These are phyloP conservation scores for Lachnellula cervina DNA, from an alignment of 2,329 filamentous ascomycete species.

Conservation along the genomic window DNA sequence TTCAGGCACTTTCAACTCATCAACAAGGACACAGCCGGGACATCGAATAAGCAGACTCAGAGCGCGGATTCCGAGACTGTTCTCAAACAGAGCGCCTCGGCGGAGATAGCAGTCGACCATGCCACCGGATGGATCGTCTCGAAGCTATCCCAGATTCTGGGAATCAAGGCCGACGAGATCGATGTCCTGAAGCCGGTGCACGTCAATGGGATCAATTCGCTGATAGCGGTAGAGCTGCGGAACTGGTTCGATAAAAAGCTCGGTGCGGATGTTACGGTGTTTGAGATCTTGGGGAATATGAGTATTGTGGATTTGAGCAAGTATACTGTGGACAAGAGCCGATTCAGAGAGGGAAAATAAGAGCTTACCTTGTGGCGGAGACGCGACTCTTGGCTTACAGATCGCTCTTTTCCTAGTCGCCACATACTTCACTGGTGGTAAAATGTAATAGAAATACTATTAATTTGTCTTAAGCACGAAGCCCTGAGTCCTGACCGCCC, in stretches of 20 bases:
- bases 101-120: neutral
- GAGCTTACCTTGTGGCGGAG: no score
- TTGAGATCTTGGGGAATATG: constrained; percentile 37
- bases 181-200: constrained; percentile 33
- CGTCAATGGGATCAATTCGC: constrained; percentile 36
- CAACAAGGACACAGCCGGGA: neutral
- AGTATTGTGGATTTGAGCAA: neutral
- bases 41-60: neutral
- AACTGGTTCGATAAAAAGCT: constrained; percentile 44
- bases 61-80: neutral
- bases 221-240: constrained; percentile 24
- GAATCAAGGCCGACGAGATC: constrained; percentile 40
- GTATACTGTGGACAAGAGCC: neutral
- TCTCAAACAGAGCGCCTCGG: neutral
- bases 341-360: neutral
- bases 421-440: no score
- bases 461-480: no score
- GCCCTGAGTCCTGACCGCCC: no score
- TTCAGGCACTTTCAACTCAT: neutral
- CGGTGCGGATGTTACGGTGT: constrained; percentile 40
- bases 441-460: no score
- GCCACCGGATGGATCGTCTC: constrained; percentile 30
- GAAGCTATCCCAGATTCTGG: constrained; percentile 38
- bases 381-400: no score
- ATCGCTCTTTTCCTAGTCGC: no score